Conservation (phyloP, 2,329 filamentous ascomycete genomes). For the Hortaea werneckii region DNA sequence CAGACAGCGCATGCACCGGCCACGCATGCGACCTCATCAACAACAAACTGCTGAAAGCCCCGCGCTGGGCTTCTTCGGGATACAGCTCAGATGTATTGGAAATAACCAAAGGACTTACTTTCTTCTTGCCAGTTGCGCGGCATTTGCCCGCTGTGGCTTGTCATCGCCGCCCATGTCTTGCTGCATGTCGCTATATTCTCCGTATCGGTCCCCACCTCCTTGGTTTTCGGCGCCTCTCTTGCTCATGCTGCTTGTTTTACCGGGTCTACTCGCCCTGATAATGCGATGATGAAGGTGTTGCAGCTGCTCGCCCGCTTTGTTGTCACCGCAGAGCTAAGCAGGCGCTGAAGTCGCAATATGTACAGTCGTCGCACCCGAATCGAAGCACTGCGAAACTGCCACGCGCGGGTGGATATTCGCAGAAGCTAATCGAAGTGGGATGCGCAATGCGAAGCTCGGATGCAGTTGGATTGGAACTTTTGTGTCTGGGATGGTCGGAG, state of each 20-base stretch:
- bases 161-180: constrained; percentile 10
- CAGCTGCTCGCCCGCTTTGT: not conserved
- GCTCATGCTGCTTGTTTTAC: constrained; percentile 14
- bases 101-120: constrained; percentile 20
- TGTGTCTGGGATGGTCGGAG: not conserved
- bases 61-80: too few species aligned
- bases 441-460: not conserved
- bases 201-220: constrained; percentile 21
- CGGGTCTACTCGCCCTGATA: not conserved
- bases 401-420: constrained; percentile 5
- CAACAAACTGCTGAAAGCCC: too few species aligned
- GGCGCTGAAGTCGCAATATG: constrained; percentile 2
- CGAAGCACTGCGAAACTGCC: constrained; percentile 5
- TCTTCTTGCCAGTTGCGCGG: constrained; percentile 25
- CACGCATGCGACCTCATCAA: too few species aligned
- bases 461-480: too few species aligned
- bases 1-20: too few species aligned
- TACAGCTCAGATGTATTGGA: not conserved
- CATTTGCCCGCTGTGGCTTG: constrained; percentile 21
- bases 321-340: not conserved
- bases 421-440: not conserved
- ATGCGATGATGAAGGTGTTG: not conserved
- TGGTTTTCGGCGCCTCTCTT: constrained; percentile 20
- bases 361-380: constrained; percentile 7
- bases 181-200: constrained; percentile 5